Base-by-base conservation (phyloP, 345 rosid species). In the Viola odorata region DNA sequence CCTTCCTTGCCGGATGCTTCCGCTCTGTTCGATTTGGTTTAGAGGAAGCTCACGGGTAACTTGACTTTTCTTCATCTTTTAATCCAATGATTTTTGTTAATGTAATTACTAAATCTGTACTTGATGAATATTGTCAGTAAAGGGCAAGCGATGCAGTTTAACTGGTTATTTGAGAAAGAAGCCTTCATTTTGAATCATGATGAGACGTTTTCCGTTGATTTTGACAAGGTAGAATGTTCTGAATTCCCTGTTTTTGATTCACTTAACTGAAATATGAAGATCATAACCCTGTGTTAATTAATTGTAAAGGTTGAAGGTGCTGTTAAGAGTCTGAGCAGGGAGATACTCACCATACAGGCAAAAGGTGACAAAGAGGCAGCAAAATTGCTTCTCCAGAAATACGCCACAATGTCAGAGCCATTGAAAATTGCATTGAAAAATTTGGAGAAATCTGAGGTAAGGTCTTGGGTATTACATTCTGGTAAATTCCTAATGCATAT, bases 1-100 rank as follows among this genome's bases (percentile, higher is more conserved):
- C 98, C 49, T 89, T 89, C 78, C 82, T 92, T 17, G 87, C 91
- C 3, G 96, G 96, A 59, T 92, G 96, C 81, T 92, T 92, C 71
- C 88, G 91, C 58, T 87, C 98, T 0, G 84, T 92, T 58, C 85
- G 96, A 42, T 89, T 92, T 76, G 96, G 98, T 65, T 81, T 92
- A 59, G 75, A 83, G 66, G 96, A 89, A 83, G 91, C 96, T 79
- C 98, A 89, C 72, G 98, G 96, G 96, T 92, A 82, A 81, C 69
- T 58, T 11, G 41, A 64, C 14, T 37, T 14, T 42, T 58, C 38
- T 14, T 41, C 7, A 69, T 58, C 67, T 57, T 70, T 70, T n/a
- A 10, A 56, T 47, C 60, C 23, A 45, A 54, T 23, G 32, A 23
- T 63, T 14, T n/a, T 55, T 12, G 56, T 49, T 13, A 16, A 16